Conservation (phyloP, 2,329 filamentous ascomycete genomes). For the Alternaria consortialis region DNA sequence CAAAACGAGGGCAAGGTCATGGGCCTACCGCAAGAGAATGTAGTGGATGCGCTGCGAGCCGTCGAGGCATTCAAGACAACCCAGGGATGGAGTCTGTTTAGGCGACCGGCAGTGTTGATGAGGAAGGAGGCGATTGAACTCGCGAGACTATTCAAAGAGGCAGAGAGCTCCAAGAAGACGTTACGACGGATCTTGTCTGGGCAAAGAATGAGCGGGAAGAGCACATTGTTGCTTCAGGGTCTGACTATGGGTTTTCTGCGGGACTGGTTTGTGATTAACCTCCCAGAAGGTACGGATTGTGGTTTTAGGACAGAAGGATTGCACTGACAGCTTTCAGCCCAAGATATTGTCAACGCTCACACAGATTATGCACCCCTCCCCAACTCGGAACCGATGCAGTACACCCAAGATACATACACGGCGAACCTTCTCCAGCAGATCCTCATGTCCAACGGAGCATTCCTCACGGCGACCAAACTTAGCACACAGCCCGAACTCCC, state of each 20-base stretch:
- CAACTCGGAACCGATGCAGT: conserved; percentile 63
- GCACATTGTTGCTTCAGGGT: conserved; percentile 82
- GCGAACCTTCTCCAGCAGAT: conserved; percentile 78
- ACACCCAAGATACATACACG: conserved; percentile 81
- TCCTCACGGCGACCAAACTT: conserved; percentile 66
- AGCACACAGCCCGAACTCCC: conserved; percentile 66
- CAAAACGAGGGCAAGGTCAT: conserved; percentile 71
- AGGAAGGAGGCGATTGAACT: conserved; percentile 80
- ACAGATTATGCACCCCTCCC: conserved; percentile 81
- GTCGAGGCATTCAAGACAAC: conserved; percentile 89
- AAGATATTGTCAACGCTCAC: conserved; percentile 81
- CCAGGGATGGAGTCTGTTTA: conserved; percentile 88
- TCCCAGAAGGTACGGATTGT: conserved; percentile 78
- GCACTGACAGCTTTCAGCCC: conserved; percentile 62
- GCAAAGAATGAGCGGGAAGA: conserved; percentile 82
- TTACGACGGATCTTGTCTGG: conserved; percentile 76
- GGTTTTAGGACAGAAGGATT: not conserved
- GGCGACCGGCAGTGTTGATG: conserved; percentile 80
- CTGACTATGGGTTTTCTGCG: conserved; percentile 82
- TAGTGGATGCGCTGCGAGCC: conserved; percentile 83
- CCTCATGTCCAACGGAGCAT: conserved; percentile 71
- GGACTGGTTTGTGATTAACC: conserved; percentile 86
- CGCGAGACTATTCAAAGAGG: conserved; percentile 56
- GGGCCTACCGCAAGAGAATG: conserved; percentile 70
- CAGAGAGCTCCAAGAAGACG: conserved; percentile 68